A percentile compares a stretch with the other conserved stretches of the same genome.
Conservation (phyloP, 441 rosid genomes). For the Kokia cookei region DNA sequence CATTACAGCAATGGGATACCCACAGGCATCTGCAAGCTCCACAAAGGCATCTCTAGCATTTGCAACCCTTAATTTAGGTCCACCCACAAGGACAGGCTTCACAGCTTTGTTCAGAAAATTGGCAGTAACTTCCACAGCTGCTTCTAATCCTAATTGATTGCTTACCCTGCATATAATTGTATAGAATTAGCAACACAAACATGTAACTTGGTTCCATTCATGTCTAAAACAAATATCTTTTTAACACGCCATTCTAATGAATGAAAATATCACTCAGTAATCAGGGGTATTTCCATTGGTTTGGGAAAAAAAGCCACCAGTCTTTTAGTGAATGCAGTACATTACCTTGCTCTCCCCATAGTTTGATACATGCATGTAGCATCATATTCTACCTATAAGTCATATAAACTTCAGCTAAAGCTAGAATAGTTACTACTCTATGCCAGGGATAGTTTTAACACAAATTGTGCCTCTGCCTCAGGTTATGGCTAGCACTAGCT, state of each 20-base stretch:
- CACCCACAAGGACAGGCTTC: conserved; percentile 65
- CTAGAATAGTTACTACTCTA: neutral
- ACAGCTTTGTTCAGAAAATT: conserved; percentile 60
- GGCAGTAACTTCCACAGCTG: conserved; percentile 68
- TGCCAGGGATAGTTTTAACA: neutral
- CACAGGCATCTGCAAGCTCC: conserved; percentile 53
- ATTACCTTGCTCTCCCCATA: too few relatives aligned
- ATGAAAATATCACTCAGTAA: neutral
- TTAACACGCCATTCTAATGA: neutral
- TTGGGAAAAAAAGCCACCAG: neutral
- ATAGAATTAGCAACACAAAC: neutral
- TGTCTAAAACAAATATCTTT: neutral
- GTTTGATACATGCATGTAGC: neutral
- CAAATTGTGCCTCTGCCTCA: neutral
- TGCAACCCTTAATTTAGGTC: conserved; percentile 58
- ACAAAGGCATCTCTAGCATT: conserved; percentile 46
- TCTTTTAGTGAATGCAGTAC: neutral
- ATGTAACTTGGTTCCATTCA: neutral
- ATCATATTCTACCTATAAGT: neutral
- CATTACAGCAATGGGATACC: conserved; percentile 57
- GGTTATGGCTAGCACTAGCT: neutral
- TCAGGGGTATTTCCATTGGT: neutral
- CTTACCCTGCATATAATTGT: conserved; percentile 36
- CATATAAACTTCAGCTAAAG: neutral
- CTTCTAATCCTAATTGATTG: conserved; percentile 54